Evolutionary conservation across 768 basidiomycete species (phyloP), one percentile per base, ranked within the genome.

Genomic region (Psilocybe cyanescens): DNA sequence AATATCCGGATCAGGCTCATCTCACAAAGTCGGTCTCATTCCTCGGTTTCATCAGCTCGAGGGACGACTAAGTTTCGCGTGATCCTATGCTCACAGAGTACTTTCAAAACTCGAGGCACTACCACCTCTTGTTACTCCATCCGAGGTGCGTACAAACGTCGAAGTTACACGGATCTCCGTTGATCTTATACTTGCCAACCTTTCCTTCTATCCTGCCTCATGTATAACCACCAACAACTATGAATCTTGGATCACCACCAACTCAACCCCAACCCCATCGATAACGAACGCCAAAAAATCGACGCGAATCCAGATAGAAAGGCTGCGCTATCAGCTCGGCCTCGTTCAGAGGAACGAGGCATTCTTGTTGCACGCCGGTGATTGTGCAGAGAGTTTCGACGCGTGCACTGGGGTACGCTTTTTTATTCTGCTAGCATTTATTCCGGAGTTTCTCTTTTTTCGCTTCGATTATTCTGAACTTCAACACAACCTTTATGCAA

Each of bases 351-450:
- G 82, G 17, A 92, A 94, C 63, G 87, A 96, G 68, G 95, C 94
- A 0, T 99, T 99, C 76, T 81, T 99, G 39, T 83, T 99, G 2
- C 97, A 99, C 63, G 97, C 97, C 0, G 97, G 97, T 2, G 97
- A 99, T 70, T 99, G 97, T 68, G 95, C 94, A n/a, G 94, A 96
- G 74, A 91, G 92, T 72, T 96, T 97, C 69, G 90, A 92, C 67
- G 94, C 93, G 0, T 95, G 94, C 72, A 94, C 92, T 0, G 86
- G 93, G 63, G 92, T 93, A 71, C 68, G 84, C 79, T 41, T 58
- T 57, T 14, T 45, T 11, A 2, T 24, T 24, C 24, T 24, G 24
- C 33, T 35, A 35, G 33, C 33, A 6, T 35, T 35, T 35, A 24
- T 24, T 2, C 24, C 24, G 24, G 24, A 24, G 24, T 24, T 24